Evolutionary conservation across 2,329 filamentous ascomycete genomes (phyloP).

Genomic region (Colletotrichum tropicale): DNA sequence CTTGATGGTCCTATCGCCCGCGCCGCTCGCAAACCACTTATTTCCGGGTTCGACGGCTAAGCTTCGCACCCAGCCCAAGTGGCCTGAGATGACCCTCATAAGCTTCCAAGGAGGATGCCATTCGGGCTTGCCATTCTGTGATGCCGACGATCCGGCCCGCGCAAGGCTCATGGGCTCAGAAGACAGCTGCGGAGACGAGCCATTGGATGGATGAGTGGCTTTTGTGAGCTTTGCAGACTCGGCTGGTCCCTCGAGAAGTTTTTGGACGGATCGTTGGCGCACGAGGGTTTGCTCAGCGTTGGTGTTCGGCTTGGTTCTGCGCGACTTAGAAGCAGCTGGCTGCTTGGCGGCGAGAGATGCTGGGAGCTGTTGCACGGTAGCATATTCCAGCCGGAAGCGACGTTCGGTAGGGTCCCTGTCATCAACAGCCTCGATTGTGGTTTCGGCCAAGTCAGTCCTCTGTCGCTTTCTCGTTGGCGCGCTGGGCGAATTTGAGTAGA

Average conservation of each 20-base stretch:
- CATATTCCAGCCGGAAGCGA: conserved; percentile 77
- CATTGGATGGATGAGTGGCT: neutral
- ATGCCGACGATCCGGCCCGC: conserved; percentile 16
- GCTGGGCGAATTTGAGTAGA: conserved; percentile 37
- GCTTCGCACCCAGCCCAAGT: conserved; percentile 91
- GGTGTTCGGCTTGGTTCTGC: conserved; percentile 29
- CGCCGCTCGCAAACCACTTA: conserved; percentile 95
- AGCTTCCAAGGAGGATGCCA: conserved; percentile 99
- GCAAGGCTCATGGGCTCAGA: conserved; percentile 34
- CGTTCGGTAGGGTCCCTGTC: conserved; percentile 30
- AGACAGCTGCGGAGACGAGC: neutral
- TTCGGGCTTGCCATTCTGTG: conserved; percentile 71
- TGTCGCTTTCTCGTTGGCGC: conserved; percentile 35
- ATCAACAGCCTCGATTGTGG: neutral
- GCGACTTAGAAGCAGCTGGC: conserved; percentile 50
- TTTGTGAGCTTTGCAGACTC: neutral
- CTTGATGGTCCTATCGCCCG: conserved; percentile 96
- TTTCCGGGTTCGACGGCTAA: conserved; percentile 95
- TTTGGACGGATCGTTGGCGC: conserved; percentile 28
- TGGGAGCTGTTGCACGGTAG: conserved; percentile 77
- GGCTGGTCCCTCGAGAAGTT: conserved; percentile 38
- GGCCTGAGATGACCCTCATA: conserved; percentile 95
- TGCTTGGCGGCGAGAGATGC: conserved; percentile 80
- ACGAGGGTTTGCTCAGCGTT: conserved; percentile 56
- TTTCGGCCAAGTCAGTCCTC: conserved; percentile 24